phyloP scores from a whole-genome alignment of 345 rosid species.

The Chamaenerion angustifolium region DNA sequence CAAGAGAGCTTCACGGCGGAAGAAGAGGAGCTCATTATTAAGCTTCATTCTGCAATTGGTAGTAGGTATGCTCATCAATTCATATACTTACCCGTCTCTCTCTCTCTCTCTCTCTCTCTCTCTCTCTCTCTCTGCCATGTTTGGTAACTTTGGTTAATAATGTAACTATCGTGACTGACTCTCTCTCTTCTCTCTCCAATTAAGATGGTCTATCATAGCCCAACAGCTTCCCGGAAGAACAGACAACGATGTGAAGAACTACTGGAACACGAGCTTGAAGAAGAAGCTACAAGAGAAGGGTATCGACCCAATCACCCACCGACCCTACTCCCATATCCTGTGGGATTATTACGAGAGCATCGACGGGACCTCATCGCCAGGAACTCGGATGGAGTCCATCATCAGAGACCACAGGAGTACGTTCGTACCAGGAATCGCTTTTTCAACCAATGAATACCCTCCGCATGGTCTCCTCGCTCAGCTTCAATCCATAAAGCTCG shows the following conservation, averaged over 20 bases:
- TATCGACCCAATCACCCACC: constrained; percentile 86
- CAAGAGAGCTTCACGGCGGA: constrained; percentile 59
- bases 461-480: constrained; percentile 48
- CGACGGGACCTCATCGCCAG: constrained; percentile 31
- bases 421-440: constrained; percentile 3
- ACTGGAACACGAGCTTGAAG: constrained; percentile 83
- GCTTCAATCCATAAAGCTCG: constrained; percentile 58
- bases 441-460: constrained; percentile 11
- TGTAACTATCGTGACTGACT: neutral
- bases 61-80: too few species aligned
- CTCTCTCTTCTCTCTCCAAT: neutral
- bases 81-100: too few species aligned
- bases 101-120: too few species aligned
- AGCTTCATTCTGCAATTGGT: constrained; percentile 84
- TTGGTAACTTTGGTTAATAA: too few species aligned
- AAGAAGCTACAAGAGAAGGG: constrained; percentile 91
- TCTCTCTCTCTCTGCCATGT: too few species aligned
- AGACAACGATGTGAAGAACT: constrained; percentile 85
- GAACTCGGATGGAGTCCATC: constrained; percentile 31
- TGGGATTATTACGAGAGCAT: constrained; percentile 84
- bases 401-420: constrained; percentile 26
- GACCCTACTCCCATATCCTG: constrained; percentile 78
- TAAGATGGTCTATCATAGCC: constrained; percentile 86
- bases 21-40: constrained; percentile 76
- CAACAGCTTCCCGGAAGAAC: constrained; percentile 88